Conservation (phyloP, 495 filamentous ascomycete species). For the Aspergillus saccharolyticus region DNA sequence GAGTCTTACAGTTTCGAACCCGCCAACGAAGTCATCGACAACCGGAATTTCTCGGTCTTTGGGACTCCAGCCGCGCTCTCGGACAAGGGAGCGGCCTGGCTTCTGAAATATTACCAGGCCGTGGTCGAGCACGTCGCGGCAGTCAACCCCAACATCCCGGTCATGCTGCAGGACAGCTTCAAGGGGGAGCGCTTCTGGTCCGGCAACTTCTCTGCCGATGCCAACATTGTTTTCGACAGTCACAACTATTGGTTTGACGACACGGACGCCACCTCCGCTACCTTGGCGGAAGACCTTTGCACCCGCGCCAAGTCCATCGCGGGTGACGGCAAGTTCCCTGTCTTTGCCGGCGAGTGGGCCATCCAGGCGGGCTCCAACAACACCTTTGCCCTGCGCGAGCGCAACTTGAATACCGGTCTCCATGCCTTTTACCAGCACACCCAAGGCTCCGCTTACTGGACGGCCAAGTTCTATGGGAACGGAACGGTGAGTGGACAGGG, state of each 20-base stretch:
- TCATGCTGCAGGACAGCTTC: slow-evolving; percentile 32
- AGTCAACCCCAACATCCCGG: slow-evolving; percentile 22
- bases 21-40: slow-evolving; percentile 25
- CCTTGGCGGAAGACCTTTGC: slow-evolving; percentile 18
- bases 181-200: slow-evolving; percentile 26
- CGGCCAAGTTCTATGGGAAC: slow-evolving; percentile 23
- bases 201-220: slow-evolving; percentile 12
- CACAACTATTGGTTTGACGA: slow-evolving; percentile 31
- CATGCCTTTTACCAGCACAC: slow-evolving; percentile 18
- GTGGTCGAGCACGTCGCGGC: slow-evolving; percentile 19
- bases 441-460: slow-evolving; percentile 26
- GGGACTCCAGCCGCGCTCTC: slow-evolving; percentile 28
- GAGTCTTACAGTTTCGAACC: slow-evolving; percentile 22
- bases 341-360: slow-evolving; percentile 30
- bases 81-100: slow-evolving; percentile 22
- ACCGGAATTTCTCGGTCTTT: slow-evolving; percentile 25
- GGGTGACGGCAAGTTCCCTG: slow-evolving; percentile 28
- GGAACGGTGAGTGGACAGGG: slow-evolving; percentile 20
- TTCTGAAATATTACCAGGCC: slow-evolving; percentile 25
- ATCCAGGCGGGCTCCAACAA: slow-evolving; percentile 23
- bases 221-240: slow-evolving; percentile 29
- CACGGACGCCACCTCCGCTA: slow-evolving; percentile 21
- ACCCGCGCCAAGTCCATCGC: slow-evolving; percentile 16
- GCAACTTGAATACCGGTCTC: slow-evolving; percentile 23
- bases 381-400: slow-evolving; percentile 19